Evolutionary conservation across 2,329 filamentous ascomycete genomes (phyloP).

Genomic region (Fusarium sp.): DNA sequence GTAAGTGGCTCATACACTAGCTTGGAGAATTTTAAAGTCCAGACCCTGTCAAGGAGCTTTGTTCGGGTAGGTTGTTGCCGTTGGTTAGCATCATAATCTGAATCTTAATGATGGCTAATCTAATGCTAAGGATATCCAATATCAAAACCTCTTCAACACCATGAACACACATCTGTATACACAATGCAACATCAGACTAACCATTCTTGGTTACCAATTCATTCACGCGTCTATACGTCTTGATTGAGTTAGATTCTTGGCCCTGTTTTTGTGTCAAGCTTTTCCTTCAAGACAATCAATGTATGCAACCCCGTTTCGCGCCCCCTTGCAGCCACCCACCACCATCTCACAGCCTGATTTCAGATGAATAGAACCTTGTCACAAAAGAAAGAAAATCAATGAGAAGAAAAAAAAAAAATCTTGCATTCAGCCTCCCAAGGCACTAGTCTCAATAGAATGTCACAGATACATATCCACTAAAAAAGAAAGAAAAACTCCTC

Average conservation of each 20-base stretch:
- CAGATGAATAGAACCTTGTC: neutral
- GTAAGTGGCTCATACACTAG: neutral
- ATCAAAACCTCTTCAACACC: neutral
- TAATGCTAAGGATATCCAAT: neutral
- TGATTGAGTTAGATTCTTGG: neutral
- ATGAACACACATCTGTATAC: neutral
- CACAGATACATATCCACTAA: neutral
- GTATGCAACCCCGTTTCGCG: neutral
- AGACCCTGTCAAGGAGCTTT: neutral
- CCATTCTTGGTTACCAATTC: neutral
- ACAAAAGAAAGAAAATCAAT: neutral
- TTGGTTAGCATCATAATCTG: neutral
- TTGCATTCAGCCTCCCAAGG: neutral
- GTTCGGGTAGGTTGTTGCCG: neutral
- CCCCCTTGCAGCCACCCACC: neutral
- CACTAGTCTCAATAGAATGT: conserved; percentile 8
- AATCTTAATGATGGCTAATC: neutral
- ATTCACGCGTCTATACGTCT: neutral
- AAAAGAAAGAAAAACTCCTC: too few species aligned
- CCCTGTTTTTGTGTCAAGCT: neutral
- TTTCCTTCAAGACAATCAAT: neutral
- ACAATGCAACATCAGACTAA: neutral
- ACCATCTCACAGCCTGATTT: neutral
- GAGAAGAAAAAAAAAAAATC: neutral
- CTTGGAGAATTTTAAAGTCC: neutral